Conservation (phyloP, 345 rosid species). For the Microcos paniculata region DNA sequence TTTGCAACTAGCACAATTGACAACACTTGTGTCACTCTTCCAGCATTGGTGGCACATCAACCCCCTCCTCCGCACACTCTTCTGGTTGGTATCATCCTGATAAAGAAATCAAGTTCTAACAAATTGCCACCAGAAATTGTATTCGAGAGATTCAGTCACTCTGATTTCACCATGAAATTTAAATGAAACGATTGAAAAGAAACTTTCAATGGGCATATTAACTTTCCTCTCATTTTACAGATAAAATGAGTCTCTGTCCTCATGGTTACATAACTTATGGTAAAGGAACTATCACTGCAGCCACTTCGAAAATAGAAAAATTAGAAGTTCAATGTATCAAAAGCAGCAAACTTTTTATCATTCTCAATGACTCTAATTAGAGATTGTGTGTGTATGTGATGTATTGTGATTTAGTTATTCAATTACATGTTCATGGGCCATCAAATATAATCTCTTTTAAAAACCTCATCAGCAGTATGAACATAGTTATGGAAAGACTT, state of each 20-base stretch:
- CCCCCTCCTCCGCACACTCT: conserved; percentile 25
- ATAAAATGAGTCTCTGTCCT: background rate
- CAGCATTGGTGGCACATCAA: conserved; percentile 52
- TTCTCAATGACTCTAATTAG: background rate
- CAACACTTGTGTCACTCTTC: conserved; percentile 32
- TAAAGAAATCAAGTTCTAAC: conserved; percentile 15
- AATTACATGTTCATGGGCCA: background rate
- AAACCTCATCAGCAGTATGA: conserved; percentile 1
- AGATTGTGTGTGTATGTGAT: background rate
- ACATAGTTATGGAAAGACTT: conserved; percentile 26
- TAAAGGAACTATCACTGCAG: background rate
- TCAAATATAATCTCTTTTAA: background rate
- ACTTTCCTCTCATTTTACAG: background rate
- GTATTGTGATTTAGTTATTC: background rate
- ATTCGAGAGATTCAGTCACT: background rate
- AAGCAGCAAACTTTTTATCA: background rate
- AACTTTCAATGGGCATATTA: background rate
- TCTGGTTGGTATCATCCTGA: conserved; percentile 28
- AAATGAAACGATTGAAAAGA: background rate
- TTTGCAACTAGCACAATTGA: conserved; percentile 44
- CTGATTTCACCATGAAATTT: conserved; percentile 3
- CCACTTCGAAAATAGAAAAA: background rate
- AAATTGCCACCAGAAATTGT: background rate
- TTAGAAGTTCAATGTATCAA: background rate
- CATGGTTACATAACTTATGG: background rate